Evolutionary conservation across 2,329 filamentous ascomycete genomes (phyloP).

Genomic region (Aspergillus terreus): DNA sequence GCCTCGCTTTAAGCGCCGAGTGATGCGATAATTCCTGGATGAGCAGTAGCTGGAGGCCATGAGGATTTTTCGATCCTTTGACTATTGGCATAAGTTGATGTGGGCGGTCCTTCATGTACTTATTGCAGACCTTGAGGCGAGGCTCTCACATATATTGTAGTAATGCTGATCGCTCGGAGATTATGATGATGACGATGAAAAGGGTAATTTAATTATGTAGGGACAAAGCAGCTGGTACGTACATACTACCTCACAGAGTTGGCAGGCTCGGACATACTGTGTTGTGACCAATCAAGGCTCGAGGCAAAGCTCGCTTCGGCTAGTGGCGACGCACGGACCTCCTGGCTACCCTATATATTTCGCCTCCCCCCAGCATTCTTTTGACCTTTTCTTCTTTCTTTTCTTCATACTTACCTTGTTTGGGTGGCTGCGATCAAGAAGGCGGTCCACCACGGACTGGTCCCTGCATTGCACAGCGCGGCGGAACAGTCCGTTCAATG

Average conservation of each 20-base stretch:
- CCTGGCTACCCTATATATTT: neutral
- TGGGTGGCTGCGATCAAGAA: conserved; percentile 47
- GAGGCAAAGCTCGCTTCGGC: neutral
- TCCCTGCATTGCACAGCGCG: conserved; percentile 58
- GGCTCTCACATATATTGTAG: neutral
- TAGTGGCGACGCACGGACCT: neutral
- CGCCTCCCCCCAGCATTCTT: neutral
- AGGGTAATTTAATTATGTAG: neutral
- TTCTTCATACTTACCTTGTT: conserved; percentile 53
- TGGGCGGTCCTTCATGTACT: conserved; percentile 4
- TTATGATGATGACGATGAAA: neutral
- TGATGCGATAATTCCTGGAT: conserved; percentile 16
- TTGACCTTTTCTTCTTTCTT: conserved; percentile 33
- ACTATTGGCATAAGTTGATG: neutral
- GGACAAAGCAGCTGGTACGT: too few species aligned
- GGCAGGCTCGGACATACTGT: too few species aligned
- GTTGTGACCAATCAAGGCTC: neutral
- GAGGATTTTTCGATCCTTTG: neutral
- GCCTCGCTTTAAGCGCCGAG: conserved; percentile 63
- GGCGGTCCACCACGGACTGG: conserved; percentile 43
- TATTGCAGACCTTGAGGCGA: conserved; percentile 1
- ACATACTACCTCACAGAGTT: too few species aligned
- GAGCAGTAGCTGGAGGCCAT: neutral
- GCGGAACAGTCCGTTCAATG: conserved; percentile 34
- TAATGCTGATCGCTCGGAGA: neutral